phyloP scores from a whole-genome alignment of 2,329 filamentous ascomycete genomes.

The Xylaria polymorpha region DNA sequence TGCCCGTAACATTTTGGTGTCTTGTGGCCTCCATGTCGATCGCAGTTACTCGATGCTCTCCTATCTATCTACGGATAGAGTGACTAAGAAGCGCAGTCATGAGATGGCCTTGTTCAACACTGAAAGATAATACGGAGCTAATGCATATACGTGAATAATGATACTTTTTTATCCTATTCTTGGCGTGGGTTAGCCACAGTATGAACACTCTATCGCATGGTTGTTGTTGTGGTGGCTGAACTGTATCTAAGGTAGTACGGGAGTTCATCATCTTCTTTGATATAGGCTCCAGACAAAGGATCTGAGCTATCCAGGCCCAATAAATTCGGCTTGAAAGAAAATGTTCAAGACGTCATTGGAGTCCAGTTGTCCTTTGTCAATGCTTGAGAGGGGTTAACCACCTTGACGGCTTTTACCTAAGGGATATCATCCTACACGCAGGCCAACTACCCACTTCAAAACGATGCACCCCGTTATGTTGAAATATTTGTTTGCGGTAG shows the following conservation, averaged over 20 bases:
- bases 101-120: background rate
- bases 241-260: background rate
- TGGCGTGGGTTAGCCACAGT: background rate
- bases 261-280: slow-evolving; percentile 28
- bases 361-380: slow-evolving; percentile 30
- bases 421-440: background rate
- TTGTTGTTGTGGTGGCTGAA: background rate
- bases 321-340: slow-evolving; percentile 24
- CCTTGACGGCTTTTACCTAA: slow-evolving; percentile 7
- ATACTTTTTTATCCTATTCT: background rate
- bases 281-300: slow-evolving; percentile 27
- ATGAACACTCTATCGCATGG: background rate
- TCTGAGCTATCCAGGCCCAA: background rate
- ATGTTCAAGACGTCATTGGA: slow-evolving; percentile 6
- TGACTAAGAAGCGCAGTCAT: background rate
- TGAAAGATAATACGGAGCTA: background rate
- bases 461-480: background rate
- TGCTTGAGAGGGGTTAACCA: slow-evolving; percentile 1
- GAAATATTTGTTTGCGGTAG: slow-evolving; percentile 12
- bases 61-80: background rate
- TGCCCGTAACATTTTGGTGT: background rate
- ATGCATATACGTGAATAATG: background rate
- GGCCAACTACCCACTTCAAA: background rate
- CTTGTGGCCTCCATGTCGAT: background rate
- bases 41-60: background rate